Base-by-base conservation (phyloP, 2,329 filamentous ascomycete species). In the Aspergillus tamarii region DNA sequence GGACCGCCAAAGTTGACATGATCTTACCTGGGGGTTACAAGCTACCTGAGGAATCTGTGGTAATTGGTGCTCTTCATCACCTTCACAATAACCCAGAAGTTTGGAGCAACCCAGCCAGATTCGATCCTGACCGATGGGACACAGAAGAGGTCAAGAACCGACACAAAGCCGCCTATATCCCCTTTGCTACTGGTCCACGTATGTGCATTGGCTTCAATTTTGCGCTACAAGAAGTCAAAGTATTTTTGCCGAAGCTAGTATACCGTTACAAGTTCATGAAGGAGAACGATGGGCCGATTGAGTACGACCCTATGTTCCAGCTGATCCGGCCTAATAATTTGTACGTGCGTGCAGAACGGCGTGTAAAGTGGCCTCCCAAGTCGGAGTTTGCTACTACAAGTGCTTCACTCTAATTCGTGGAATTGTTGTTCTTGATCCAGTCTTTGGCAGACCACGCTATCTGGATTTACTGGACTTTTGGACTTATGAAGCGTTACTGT, bases 131-230 rank as follows among this genome's bases (percentile, higher is more conserved):
- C 62, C 78, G 87, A 4, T 89, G 87, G 87, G 82, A 83, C 64
- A 82, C 82, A 0, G 82, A 85, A 0, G 75, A 78, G 16, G 84
- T 86, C 57, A 85, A 85, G 77, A 82, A 81, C 67, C 72, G 81
- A 2, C 84, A 83, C 52, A 80, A 80, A 23, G 81, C 80, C 1
- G 77, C 83, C 0, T 89, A 89, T 68, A 77, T 85, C 2, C 88
- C 88, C 0, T 90, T 89, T 66, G 87, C 84, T 0, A 77, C 81
- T 0, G 88, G 88, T 0, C 83, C 80, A 0, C 78, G 88, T 1
- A 83, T 82, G 75, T 89, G 87, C 66, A 85, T 89, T 60, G 88
- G 87, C 0, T 89, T 88, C 80, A 89, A 88, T 74, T 88, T 89
- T 73, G 87, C 87, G 0, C 75, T 89, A 5, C 82, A 84, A 62